Percentiles rank a stretch among this genome's conserved stretches.
These are phyloP conservation scores for Pythium brachiatum DNA, from an alignment of 352 stramenopile genomes.

Conservation along the genomic window DNA sequence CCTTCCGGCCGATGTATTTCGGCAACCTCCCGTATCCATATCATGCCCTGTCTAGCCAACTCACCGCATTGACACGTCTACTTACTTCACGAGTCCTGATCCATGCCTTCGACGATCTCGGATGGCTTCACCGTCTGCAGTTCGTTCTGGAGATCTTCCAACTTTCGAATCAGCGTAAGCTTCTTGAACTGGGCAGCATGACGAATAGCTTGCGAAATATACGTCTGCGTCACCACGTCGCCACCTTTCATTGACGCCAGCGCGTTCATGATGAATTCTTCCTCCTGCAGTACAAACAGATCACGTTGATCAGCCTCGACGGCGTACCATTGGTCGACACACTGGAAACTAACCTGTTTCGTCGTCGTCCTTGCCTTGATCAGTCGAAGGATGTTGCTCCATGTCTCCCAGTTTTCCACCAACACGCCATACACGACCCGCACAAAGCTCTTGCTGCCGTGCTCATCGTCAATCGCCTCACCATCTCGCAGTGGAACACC, in stretches of 20 bases:
- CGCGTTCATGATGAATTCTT: slow-evolving; percentile 74
- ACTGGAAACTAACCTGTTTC: slow-evolving; percentile 44
- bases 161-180: slow-evolving; percentile 40
- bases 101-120: neutral
- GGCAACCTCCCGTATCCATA: neutral
- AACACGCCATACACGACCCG: slow-evolving; percentile 70
- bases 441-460: slow-evolving; percentile 59
- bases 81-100: neutral
- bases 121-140: neutral
- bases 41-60: neutral
- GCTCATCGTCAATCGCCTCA: slow-evolving; percentile 46
- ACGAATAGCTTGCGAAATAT: slow-evolving; percentile 66
- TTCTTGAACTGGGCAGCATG: slow-evolving; percentile 75
- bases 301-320: neutral
- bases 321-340: neutral
- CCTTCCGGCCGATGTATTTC: slow-evolving; percentile 9
- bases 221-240: slow-evolving; percentile 54
- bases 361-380: slow-evolving; percentile 71
- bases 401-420: slow-evolving; percentile 83
- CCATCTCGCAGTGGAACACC: slow-evolving; percentile 71
- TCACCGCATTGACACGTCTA: neutral
- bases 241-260: slow-evolving; percentile 74
- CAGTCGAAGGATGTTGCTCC: slow-evolving; percentile 80
- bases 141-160: slow-evolving; percentile 41
- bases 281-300: slow-evolving; percentile 38